Conservation (phyloP, 768 basidiomycete species). For the Pholiota molesta region DNA sequence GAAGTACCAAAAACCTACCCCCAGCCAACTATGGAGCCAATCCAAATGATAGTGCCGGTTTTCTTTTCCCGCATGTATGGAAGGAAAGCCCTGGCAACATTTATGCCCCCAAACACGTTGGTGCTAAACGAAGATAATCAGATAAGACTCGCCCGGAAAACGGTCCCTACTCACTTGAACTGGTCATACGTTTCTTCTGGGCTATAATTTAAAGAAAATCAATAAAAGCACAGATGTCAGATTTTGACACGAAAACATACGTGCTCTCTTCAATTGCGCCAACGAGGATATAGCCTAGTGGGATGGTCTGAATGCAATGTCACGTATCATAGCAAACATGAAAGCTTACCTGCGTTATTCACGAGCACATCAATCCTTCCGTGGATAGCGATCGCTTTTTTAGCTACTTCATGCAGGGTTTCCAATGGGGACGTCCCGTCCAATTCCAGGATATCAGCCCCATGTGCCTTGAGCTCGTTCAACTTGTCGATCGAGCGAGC, state of each 20-base stretch:
- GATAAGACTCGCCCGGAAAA: background rate
- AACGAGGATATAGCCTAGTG: conserved; percentile 37
- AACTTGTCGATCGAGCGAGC: conserved; percentile 39
- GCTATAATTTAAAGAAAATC: conserved; percentile 8
- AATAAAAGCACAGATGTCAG: no score
- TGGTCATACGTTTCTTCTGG: conserved; percentile 45
- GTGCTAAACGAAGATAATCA: conserved; percentile 30
- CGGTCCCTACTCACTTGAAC: conserved; percentile 33
- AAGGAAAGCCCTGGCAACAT: conserved; percentile 48
- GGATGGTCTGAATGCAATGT: background rate
- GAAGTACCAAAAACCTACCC: conserved; percentile 18
- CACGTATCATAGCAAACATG: background rate
- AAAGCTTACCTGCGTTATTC: conserved; percentile 44
- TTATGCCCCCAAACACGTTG: conserved; percentile 48
- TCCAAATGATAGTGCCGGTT: conserved; percentile 44
- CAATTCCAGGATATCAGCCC: conserved; percentile 41
- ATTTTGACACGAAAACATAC: conserved; percentile 20
- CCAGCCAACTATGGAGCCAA: conserved; percentile 48
- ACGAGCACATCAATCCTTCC: conserved; percentile 48
- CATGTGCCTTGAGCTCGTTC: conserved; percentile 37
- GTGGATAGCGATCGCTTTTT: conserved; percentile 38
- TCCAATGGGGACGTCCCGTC: conserved; percentile 39
- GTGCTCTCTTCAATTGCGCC: conserved; percentile 37
- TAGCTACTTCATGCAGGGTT: conserved; percentile 34
- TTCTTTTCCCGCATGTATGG: conserved; percentile 48